Base-by-base conservation (phyloP, 768 basidiomycete genomes). In the Psilocybe cubensis region DNA sequence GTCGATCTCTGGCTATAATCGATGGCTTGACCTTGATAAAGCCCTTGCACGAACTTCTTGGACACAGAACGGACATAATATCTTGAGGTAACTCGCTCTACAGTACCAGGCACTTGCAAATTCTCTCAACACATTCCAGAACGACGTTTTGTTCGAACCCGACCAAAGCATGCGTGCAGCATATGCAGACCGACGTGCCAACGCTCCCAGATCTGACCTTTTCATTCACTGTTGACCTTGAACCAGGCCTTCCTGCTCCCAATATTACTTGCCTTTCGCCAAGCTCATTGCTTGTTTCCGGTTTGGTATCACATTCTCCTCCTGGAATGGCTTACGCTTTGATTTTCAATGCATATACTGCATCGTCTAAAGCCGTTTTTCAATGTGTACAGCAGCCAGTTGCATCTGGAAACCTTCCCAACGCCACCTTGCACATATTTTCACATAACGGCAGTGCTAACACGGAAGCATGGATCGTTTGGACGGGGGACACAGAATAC, bases 321-420 rank as follows among this genome's bases (percentile, higher is more conserved):
- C 81, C 83, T 0, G 85, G 89, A n/a, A 90, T 91, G 89, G 64
- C 79, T 3, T 92, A 87, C 66, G 89, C 91, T 62, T 67, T 92
- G 17, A 70, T 91, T 35, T 69, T 72, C 58, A 64, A 64, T 24
- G 83, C 75, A 17, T 80, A 77, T 45, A 80, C 81, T 0, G 62
- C 63, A 10, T 65, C 70, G 10, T 61, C 64, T n/a, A 20, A 59
- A 5, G 52, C 65, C 23, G 60, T 60, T 2, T 53, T 72, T 0
- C 66, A 63, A 58, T 78, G 76, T 48, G 64, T 69, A 14, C 72
- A 74, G 56, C 56, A 66, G 38, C 71, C 74, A 3, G 71, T 72
- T 20, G 38, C 69, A 1, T 69, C 49, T 18, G 72, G 73, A 9
- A 40, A 63, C 27, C 67, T 74, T 4, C 70, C 73, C 5, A 84